These are phyloP conservation scores for Tulasnella sp. DNA, from an alignment of 768 basidiomycete species.

Conservation along the genomic window DNA sequence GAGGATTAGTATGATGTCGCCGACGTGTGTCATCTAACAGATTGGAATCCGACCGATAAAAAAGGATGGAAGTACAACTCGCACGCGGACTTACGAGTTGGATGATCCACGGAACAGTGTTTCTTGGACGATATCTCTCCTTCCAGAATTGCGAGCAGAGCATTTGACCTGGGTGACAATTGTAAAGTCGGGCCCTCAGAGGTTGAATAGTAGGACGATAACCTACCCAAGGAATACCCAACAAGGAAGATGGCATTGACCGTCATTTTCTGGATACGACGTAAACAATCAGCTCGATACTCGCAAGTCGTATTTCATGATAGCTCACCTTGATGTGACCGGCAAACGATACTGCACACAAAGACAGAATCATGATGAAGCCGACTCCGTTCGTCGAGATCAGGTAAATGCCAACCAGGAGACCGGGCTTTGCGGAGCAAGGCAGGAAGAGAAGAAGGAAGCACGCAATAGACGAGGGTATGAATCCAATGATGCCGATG, in stretches of 20 bases:
- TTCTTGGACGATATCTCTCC: slow-evolving; percentile 26
- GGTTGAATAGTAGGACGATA: neutral
- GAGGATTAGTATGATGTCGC: slow-evolving; percentile 25
- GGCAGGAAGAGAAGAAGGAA: slow-evolving; percentile 28
- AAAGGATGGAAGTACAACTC: neutral
- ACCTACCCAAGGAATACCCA: slow-evolving; percentile 25
- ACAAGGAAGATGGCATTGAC: slow-evolving; percentile 29
- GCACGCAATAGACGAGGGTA: slow-evolving; percentile 16
- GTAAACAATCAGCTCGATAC: neutral
- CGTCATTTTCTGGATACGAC: slow-evolving; percentile 25
- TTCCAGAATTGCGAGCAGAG: slow-evolving; percentile 31
- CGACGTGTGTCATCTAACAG: neutral
- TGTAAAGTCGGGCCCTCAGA: neutral
- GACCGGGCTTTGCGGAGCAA: slow-evolving; percentile 24
- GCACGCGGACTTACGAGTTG: neutral
- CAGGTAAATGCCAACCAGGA: slow-evolving; percentile 24
- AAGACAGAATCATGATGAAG: slow-evolving; percentile 22
- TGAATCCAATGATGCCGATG: slow-evolving; percentile 22
- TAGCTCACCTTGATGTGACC: slow-evolving; percentile 25
- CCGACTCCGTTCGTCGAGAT: neutral
- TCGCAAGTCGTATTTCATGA: neutral
- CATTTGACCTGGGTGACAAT: slow-evolving; percentile 12
- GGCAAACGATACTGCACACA: slow-evolving; percentile 17
- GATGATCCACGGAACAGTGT: slow-evolving; percentile 30
- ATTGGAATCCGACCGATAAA: neutral